Base-by-base conservation (phyloP, 2,329 filamentous ascomycete genomes). In the Aspergillus sp. region DNA sequence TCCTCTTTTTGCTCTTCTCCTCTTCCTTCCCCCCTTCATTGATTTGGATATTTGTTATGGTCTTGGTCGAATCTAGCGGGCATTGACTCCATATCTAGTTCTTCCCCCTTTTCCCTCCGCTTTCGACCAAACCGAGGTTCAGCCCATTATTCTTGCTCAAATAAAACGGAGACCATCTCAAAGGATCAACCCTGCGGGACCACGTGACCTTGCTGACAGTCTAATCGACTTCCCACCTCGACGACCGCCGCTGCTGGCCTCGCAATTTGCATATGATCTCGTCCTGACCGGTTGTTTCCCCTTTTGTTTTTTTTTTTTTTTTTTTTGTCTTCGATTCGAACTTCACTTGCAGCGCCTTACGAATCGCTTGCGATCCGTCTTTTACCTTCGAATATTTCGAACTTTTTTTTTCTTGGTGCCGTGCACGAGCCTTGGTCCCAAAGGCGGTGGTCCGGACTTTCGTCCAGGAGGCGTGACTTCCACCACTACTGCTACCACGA, bases 391-490 rank as follows among this genome's bases (percentile, higher is more conserved):
- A 30, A 4, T 12, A 2, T 30, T 30, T 30, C 25, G 25, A 30
- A 10, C 10, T 30, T 30, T 30, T 27, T 27, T 23, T 30, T 30
- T 30, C 10, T 30, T 30, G 49, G 53, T 56, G 54, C 53, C 55
- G 51, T 42, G 50, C 56, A 61, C 56, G 56, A 60, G 51, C 57
- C 48, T 54, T 47, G 49, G 53, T 51, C 45, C 15, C 5, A 35
- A 50, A 57, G 59, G 55, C 54, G 58, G 57, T 59, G 56, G 54
- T 54, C 54, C 57, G 52, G 50, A 52, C 41, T 27, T 30, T 27
- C n/a, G 23, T 52, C 59, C 58, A 62, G 59, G 59, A 62, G 59
- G 58, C 53, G 55, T 53, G 49, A 49, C 54, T 55, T 51, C 33
- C 49, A 49, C 39, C 33, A 35, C 25, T 30, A 30, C 7, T 30